Conservation (phyloP, 768 basidiomycete species). For the Boletus vinaceobasis region DNA sequence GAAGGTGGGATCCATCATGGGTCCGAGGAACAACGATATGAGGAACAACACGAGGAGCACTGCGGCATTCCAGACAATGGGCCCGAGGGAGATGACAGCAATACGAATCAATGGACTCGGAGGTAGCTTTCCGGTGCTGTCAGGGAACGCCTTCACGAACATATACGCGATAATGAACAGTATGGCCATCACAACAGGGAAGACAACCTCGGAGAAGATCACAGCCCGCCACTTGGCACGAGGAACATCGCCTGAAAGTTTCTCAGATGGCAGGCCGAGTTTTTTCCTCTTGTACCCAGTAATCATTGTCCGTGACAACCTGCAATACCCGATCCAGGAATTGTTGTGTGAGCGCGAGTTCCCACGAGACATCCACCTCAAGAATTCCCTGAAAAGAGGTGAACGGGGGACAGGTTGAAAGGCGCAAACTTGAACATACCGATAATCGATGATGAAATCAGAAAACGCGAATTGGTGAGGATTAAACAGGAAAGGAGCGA, state of each 20-base stretch:
- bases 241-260: constrained; percentile 92
- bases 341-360: constrained; percentile 97
- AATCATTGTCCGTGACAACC: constrained; percentile 95
- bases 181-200: constrained; percentile 81
- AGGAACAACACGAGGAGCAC: constrained; percentile 86
- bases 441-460: constrained; percentile 95
- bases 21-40: constrained; percentile 87
- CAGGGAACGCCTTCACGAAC: constrained; percentile 88
- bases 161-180: constrained; percentile 87
- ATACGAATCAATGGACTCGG: constrained; percentile 90
- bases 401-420: neutral
- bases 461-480: constrained; percentile 99
- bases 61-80: constrained; percentile 93
- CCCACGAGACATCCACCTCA: constrained; percentile 98
- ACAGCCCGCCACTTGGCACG: constrained; percentile 92
- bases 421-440: constrained; percentile 42
- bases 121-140: constrained; percentile 54
- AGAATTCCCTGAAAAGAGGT: constrained; percentile 68
- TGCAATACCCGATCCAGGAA: constrained; percentile 99
- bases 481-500: constrained; percentile 98
- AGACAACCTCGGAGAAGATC: constrained; percentile 81
- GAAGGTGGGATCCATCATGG: constrained; percentile 79
- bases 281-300: constrained; percentile 99
- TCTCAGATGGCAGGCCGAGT: constrained; percentile 95
- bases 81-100: constrained; percentile 88